Conservation (phyloP, 495 filamentous ascomycete species). For the Friedmanniomyces simplex region DNA sequence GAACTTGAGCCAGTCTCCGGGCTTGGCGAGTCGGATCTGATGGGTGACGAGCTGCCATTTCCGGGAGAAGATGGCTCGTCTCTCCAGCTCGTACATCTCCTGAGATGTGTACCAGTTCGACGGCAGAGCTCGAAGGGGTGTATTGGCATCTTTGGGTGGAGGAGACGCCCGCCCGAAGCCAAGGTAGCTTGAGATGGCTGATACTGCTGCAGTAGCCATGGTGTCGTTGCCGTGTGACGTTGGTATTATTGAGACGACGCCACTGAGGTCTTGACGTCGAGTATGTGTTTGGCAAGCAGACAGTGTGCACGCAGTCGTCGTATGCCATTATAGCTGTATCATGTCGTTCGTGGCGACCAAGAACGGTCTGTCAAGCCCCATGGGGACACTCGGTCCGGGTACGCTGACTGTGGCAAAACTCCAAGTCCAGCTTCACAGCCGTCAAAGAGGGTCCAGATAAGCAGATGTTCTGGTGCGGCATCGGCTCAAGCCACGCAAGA, state of each 20-base stretch:
- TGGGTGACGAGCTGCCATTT: conserved; percentile 48
- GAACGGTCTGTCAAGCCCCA: not conserved
- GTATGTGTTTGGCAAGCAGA: not conserved
- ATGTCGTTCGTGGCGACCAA: not conserved
- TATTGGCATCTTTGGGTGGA: conserved; percentile 17
- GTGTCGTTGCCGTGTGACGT: not conserved
- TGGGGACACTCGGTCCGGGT: conserved; percentile 3
- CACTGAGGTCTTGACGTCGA: not conserved
- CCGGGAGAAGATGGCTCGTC: conserved; percentile 43
- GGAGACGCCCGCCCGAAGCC: conserved; percentile 38
- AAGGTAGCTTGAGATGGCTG: conserved; percentile 1
- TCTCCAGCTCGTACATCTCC: conserved; percentile 44
- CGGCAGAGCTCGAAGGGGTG: conserved; percentile 33
- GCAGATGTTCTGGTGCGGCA: not conserved
- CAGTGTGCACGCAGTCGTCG: not conserved
- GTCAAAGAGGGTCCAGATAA: not conserved
- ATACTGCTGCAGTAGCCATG: not conserved
- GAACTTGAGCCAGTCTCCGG: conserved; percentile 41
- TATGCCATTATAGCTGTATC: conserved; percentile 2
- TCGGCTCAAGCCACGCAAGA: not conserved
- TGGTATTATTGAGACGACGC: not conserved
- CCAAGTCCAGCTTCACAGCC: not conserved
- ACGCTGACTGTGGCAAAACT: not conserved
- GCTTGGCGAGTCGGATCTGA: conserved; percentile 35
- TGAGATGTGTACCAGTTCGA: conserved; percentile 41